Base-by-base conservation (phyloP, 2,329 filamentous ascomycete species). In the Monilinia vaccinii-corymbosi region DNA sequence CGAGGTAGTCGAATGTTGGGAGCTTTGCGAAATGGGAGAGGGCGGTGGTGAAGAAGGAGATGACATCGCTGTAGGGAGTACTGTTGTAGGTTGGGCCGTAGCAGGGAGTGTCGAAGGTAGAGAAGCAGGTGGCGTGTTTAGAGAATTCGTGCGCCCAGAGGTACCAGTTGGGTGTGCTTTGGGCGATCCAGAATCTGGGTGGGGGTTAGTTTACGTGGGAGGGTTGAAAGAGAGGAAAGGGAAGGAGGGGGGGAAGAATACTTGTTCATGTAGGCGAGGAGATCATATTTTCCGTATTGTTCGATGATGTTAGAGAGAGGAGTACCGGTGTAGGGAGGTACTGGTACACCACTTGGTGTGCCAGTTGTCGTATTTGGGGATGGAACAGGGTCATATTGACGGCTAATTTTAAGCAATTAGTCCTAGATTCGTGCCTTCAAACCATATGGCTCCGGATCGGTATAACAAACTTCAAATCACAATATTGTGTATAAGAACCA, bases 91-190 rank as follows among this genome's bases (percentile, higher is more conserved):
- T 68, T 6, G 83, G 81, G 0, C 82, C 82, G 71, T 86, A 88
- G 78, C 85, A 88, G 34, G 81, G 78, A 7, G 77, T 72, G 68
- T 87, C 82, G 69, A 88, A 87, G 62, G 80, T 86, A 50, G 79
- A 82, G 75, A 75, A 87, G 76, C 85, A 88, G 16, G 84, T 87
- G 3, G 79, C 84, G 72, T 86, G 84, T 75, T 87, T 87, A 73
- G 76, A 79, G 75, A 84, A 87, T 69, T 87, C 84, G 74, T 87
- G 84, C 44, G 73, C 84, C 84, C 84, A 87, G 73, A 88, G 81
- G 38, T 79, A 76, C 55, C 74, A 71, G 73, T 84, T 87, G 16
- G 79, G 76, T 52, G 79, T 77, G 62, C 74, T 74, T 64, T 82
- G 81, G 51, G 78, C 78, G 64, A 86, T 77, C 85, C 85, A 88